Base-by-base conservation (phyloP, 805 yeast species). In the Spathaspora girioi region DNA sequence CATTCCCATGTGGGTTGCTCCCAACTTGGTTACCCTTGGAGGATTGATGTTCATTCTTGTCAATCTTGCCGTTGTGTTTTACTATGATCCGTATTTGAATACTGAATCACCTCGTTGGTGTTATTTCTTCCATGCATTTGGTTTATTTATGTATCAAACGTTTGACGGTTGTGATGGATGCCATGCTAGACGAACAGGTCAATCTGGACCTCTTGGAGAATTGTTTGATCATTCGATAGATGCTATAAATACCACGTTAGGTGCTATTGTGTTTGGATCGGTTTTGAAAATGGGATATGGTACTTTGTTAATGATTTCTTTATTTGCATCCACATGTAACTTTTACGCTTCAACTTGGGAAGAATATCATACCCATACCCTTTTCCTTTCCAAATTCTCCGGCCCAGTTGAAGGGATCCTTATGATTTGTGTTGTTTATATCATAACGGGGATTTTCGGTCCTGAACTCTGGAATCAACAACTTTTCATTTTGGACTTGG, bases 361-460 rank as follows among this genome's bases (percentile, higher is more conserved):
- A 69, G 97, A 91, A 65, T 92, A 82, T 66, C 93, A 91, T 64
- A 92, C 97, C 0, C 96, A 90, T 60, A 84, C 83, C 45, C 73
- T 92, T 47, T 92, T 78, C 66, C 73, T 92, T 49, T 83, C 93
- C 35, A 84, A 79, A 55, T 83, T 89, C 60, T 87, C 96, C 12
- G 98, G 98, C 0, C 98, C 98, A 0, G 97, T 93, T 3, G 98
- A 92, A 68, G 98, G 98, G 2, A 88, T 92, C 27, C 64, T 90
- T 56, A 75, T 86, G 69, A 73, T 89, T 48, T 67, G 80, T 19
- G 65, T 60, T 0, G 69, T 85, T 15, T 89, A 81, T 61, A 50
- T 81, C 3, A 43, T 79, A 19, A 87, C 96, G 0, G 96, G 89
- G 3, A 50, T 82, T 35, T 67, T 71, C 48, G 97, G 97, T 2